A percentile compares a stretch with the other conserved stretches of the same genome.
Evolutionary conservation across 768 basidiomycete genomes (phyloP).

Genomic region (Chlorophyllum brunneum): DNA sequence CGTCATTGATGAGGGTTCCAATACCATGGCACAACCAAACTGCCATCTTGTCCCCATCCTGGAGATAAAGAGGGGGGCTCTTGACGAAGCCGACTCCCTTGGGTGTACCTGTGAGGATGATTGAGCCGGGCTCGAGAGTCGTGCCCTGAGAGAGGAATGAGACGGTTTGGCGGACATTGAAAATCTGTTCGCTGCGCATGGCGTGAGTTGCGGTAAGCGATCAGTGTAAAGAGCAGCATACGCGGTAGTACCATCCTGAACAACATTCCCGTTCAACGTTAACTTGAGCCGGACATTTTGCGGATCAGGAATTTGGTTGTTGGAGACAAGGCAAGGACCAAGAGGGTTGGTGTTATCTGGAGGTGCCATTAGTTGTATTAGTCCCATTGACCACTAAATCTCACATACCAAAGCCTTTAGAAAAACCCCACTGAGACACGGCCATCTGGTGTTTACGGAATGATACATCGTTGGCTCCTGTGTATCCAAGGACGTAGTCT

Average conservation of each 20-base stretch:
- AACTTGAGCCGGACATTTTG: constrained; percentile 60
- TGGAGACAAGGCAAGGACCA: constrained; percentile 78
- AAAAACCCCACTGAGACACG: constrained; percentile 84
- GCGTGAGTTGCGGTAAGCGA: background rate
- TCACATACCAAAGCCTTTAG: constrained; percentile 77
- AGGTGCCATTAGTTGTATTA: background rate
- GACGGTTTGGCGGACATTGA: constrained; percentile 72
- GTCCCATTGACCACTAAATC: background rate
- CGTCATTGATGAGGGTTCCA: constrained; percentile 75
- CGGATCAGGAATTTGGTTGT: constrained; percentile 58
- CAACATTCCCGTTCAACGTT: constrained; percentile 57
- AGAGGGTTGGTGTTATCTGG: constrained; percentile 69
- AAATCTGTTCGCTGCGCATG: constrained; percentile 67
- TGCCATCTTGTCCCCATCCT: constrained; percentile 68
- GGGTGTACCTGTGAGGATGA: constrained; percentile 83
- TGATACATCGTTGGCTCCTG: constrained; percentile 79
- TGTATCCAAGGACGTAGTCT: constrained; percentile 84
- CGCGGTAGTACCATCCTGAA: constrained; percentile 82
- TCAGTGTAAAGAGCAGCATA: constrained; percentile 30
- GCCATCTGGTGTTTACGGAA: constrained; percentile 81
- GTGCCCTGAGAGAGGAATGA: constrained; percentile 83
- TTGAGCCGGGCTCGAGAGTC: constrained; percentile 74
- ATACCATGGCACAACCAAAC: constrained; percentile 71
- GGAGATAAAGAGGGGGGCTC: constrained; percentile 66
- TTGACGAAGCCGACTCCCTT: constrained; percentile 79